phyloP scores from a whole-genome alignment of 192 early-diverging fungal species.

The Glomus cerebriforme region DNA sequence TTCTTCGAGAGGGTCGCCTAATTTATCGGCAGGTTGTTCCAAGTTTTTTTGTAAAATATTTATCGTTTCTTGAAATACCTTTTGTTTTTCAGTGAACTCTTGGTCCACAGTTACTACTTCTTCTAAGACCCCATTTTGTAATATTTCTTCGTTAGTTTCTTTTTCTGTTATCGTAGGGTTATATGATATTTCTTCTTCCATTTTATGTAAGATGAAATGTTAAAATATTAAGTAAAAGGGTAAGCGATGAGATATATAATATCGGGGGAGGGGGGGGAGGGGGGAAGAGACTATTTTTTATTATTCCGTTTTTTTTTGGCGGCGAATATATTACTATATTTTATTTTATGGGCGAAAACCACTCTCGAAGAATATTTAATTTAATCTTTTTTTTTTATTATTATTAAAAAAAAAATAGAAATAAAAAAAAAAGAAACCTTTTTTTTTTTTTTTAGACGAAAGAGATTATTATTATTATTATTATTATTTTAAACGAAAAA shows the following conservation, averaged over 20 bases:
- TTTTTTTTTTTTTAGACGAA: background rate
- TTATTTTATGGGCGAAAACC: background rate
- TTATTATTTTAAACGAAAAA: background rate
- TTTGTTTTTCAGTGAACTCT: slow-evolving; percentile 2
- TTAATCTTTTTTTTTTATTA: background rate
- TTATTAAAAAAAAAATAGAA: too few relatives aligned
- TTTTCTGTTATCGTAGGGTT: background rate
- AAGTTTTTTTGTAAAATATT: slow-evolving; percentile 13
- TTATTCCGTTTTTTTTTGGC: background rate
- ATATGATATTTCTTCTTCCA: background rate
- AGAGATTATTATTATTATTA: background rate
- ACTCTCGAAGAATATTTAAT: slow-evolving; percentile 19
- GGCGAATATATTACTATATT: background rate
- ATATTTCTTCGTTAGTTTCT: background rate
- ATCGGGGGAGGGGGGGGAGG: background rate
- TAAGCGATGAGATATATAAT: background rate
- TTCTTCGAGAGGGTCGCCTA: slow-evolving; percentile 33
- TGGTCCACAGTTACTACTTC: slow-evolving; percentile 24
- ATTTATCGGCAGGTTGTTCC: background rate
- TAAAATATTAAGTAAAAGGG: background rate
- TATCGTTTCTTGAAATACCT: slow-evolving; percentile 19
- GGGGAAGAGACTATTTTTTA: background rate
- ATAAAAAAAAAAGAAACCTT: background rate
- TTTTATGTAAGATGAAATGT: background rate
- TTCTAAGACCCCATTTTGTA: background rate